Percentiles rank a stretch among this genome's conserved stretches.
These are phyloP conservation scores for Candida coleopterorum DNA, from an alignment of 805 yeast genomes.

Conservation along the genomic window DNA sequence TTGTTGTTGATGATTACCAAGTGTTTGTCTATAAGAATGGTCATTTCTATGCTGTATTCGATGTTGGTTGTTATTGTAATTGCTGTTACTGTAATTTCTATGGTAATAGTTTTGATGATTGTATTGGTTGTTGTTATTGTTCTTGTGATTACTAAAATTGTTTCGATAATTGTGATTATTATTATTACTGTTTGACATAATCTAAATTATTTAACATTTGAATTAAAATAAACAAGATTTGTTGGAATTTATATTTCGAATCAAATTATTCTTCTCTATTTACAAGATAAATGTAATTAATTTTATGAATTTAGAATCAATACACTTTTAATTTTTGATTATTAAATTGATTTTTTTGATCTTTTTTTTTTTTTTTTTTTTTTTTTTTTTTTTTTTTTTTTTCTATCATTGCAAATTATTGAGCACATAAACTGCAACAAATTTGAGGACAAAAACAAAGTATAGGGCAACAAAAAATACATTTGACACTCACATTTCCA, in stretches of 20 bases:
- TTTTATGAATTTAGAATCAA: background rate
- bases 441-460: no score
- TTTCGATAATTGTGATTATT: background rate
- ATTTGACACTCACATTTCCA: no score
- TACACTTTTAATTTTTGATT: background rate
- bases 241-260: no score
- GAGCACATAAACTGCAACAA: no score
- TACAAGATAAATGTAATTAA: constrained; percentile 1
- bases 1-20: background rate
- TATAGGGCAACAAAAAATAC: no score
- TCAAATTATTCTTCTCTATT: no score
- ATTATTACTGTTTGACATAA: constrained; percentile 1
- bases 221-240: no score
- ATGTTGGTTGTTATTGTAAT: background rate
- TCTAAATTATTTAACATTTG: background rate
- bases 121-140: background rate
- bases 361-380: background rate
- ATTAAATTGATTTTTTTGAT: background rate
- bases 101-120: background rate
- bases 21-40: background rate
- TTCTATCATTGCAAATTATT: background rate
- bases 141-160: background rate
- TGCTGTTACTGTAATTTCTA: background rate
- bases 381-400: background rate
- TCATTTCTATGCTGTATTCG: constrained; percentile 1